Percentiles rank a stretch among this genome's conserved stretches.
Evolutionary conservation across 805 yeast genomes (phyloP).

Genomic region (Yamadazyma akitaensis): DNA sequence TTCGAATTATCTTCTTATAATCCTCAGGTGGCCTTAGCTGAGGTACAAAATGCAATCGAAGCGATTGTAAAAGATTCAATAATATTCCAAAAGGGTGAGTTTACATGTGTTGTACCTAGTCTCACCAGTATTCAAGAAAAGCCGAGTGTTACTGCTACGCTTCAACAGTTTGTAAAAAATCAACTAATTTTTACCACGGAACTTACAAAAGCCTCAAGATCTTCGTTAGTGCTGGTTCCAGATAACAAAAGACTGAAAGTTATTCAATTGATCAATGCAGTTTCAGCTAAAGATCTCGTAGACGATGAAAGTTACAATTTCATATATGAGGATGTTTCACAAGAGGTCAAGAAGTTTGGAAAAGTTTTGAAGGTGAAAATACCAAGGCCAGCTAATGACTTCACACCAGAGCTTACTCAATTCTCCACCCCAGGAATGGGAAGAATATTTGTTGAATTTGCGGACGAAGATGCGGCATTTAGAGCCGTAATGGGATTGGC

Average conservation of each 20-base stretch:
- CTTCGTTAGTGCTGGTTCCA: slow-evolving; percentile 18
- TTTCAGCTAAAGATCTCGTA: slow-evolving; percentile 61
- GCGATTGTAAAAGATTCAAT: neutral
- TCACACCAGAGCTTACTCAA: slow-evolving; percentile 37
- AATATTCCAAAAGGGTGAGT: neutral
- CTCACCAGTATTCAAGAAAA: slow-evolving; percentile 36
- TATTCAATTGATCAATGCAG: slow-evolving; percentile 61
- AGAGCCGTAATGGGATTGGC: slow-evolving; percentile 57
- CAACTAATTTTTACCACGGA: slow-evolving; percentile 2
- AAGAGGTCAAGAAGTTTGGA: slow-evolving; percentile 52
- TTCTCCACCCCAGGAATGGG: slow-evolving; percentile 60
- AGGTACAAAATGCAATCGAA: slow-evolving; percentile 10
- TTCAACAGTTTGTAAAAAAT: slow-evolving; percentile 35
- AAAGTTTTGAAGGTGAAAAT: slow-evolving; percentile 51
- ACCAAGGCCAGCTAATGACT: slow-evolving; percentile 58
- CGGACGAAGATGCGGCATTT: slow-evolving; percentile 46
- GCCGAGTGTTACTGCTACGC: slow-evolving; percentile 33
- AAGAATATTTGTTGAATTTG: slow-evolving; percentile 66
- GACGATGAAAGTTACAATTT: slow-evolving; percentile 48
- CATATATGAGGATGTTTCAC: slow-evolving; percentile 48
- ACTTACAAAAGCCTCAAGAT: neutral
- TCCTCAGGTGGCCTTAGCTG: slow-evolving; percentile 4
- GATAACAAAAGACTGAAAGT: slow-evolving; percentile 47
- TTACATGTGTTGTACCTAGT: slow-evolving; percentile 27
- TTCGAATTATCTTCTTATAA: slow-evolving; percentile 20